These are phyloP conservation scores for Arthroderma sp. DNA, from an alignment of 2,329 filamentous ascomycete species.

Conservation along the genomic window DNA sequence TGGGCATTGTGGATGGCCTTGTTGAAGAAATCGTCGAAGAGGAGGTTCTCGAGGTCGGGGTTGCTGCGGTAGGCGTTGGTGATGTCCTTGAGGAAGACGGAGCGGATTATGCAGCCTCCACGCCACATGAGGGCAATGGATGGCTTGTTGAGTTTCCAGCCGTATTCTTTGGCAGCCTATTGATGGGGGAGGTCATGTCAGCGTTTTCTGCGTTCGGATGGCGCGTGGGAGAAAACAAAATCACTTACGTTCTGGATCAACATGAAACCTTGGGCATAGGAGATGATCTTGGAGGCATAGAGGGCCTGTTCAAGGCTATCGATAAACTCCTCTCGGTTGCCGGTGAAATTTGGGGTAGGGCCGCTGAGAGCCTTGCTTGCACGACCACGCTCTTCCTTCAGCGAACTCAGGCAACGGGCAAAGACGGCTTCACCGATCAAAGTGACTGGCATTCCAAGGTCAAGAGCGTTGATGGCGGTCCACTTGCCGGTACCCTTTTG, in stretches of 20 bases:
- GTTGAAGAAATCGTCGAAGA: conserved; percentile 99
- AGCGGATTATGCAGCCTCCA: conserved; percentile 98
- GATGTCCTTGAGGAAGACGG: conserved; percentile 99
- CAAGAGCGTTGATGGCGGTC: conserved; percentile 97
- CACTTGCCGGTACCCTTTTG: conserved; percentile 99
- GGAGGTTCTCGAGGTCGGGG: conserved; percentile 90
- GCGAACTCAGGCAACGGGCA: conserved; percentile 78
- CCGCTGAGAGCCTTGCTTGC: conserved; percentile 69
- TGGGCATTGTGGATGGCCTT: conserved; percentile 96
- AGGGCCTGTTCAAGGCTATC: conserved; percentile 97
- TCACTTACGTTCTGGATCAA: conserved; percentile 83
- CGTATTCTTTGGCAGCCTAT: conserved; percentile 86
- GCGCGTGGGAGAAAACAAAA: not conserved
- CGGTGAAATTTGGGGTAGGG: conserved; percentile 66
- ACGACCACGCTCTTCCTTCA: conserved; percentile 84
- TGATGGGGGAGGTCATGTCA: conserved; percentile 12
- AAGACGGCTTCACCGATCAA: conserved; percentile 96
- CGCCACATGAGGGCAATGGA: conserved; percentile 99
- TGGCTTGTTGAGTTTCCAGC: conserved; percentile 99
- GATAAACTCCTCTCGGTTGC: conserved; percentile 86
- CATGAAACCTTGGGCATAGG: conserved; percentile 99
- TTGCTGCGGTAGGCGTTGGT: conserved; percentile 90
- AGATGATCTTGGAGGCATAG: conserved; percentile 99
- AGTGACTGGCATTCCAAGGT: conserved; percentile 96
- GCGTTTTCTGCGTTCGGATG: conserved; percentile 7